phyloP scores from a whole-genome alignment of 306 rosid species.

The Dryas alaskensis region DNA sequence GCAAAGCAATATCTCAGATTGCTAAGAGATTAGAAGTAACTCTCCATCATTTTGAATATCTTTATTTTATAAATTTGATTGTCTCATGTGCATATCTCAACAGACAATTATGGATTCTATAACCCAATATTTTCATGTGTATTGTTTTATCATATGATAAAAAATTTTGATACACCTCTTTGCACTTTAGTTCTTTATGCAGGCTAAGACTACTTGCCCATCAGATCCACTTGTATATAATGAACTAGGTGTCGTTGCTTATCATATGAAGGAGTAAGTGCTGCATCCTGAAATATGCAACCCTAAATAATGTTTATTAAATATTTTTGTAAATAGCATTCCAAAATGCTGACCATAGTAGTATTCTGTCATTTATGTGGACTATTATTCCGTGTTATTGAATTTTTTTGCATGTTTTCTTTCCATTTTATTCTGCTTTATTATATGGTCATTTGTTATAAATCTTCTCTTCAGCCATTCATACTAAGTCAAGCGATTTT shows the following conservation, averaged over 20 bases:
- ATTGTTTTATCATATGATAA: constrained; percentile 5
- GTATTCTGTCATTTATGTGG: constrained; percentile 1
- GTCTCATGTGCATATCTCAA: neutral
- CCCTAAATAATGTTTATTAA: neutral
- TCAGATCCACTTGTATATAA: constrained; percentile 91
- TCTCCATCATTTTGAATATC: neutral
- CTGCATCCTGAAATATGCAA: constrained; percentile 16
- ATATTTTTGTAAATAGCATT: neutral
- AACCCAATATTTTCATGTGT: neutral
- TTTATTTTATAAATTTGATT: neutral
- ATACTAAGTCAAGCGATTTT: neutral
- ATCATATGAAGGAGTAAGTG: constrained; percentile 89
- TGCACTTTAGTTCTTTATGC: constrained; percentile 64
- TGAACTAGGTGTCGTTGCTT: constrained; percentile 98
- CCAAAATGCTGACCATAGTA: neutral
- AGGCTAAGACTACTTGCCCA: constrained; percentile 84
- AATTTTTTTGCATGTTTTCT: neutral
- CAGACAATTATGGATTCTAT: neutral
- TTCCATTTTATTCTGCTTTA: neutral
- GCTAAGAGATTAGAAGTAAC: neutral
- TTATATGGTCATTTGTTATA: neutral
- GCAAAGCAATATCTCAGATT: neutral
- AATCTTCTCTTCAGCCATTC: neutral
- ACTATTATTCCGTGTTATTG: neutral
- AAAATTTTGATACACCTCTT: constrained; percentile 25